Base-by-base conservation (phyloP, 2,329 filamentous ascomycete genomes). In the Niveomyces coronatus region DNA sequence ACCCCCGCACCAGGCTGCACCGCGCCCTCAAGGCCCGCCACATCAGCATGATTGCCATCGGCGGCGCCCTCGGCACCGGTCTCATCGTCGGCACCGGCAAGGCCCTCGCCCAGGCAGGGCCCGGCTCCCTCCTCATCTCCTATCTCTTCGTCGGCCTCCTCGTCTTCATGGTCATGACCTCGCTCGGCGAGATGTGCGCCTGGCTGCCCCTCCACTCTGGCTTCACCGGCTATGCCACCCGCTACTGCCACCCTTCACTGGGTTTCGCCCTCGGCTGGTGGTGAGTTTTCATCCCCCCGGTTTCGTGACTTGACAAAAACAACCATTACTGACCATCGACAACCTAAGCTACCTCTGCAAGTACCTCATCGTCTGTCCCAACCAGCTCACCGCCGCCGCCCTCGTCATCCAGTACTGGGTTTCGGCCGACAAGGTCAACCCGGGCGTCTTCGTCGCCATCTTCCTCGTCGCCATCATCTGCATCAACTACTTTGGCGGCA, bases 311-410 rank as follows among this genome's bases (percentile, higher is more conserved):
- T n/a, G 14, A 8, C 19, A 8, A 16, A 16, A 17, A 17, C n/a
- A n/a, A n/a, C n/a, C n/a, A n/a, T n/a, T 9, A 9, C 47, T 53
- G 31, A 53, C 34, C 14, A 6, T 16, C 13, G 20, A 5, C 18
- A 39, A 7, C 7, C 7, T 24, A 39, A 69, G 67, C 29, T 71
- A 71, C 48, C 84, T 76, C 72, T 72, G 79, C 61, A 72, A 88
- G 75, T 91, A 91, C 57, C 84, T 91, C 55, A 88, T 93, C 51
- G 73, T 84, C 35, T 87, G 83, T 1, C 85, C 86, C 1, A 91
- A 91, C 53, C 85, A 93, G 55, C 65, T 93, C 27, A 91, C 85
- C 1, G 85, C 85, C 19, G 76, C 73, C n/a, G 75, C 83, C 5
- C 61, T 93, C 26, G 82, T 89, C 41, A 82, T 93, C 41, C 76